Evolutionary conservation across 495 filamentous ascomycete species (phyloP).

Genomic region (Penicillium crystallinum): DNA sequence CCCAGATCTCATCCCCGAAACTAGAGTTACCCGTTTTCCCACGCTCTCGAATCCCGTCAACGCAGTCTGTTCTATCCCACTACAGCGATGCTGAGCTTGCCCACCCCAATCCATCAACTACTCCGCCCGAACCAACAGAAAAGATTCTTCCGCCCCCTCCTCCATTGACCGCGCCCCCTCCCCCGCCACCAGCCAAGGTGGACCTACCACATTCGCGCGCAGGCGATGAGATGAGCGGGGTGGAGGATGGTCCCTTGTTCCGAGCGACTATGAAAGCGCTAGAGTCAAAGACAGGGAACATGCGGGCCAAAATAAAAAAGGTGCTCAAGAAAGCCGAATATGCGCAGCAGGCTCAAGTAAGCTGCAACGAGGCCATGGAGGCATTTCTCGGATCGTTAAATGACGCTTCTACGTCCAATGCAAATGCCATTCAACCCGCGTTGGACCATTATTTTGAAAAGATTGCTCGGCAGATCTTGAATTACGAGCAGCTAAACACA

Average conservation of each 20-base stretch:
- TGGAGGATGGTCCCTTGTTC: slow-evolving; percentile 93
- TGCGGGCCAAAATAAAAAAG: slow-evolving; percentile 91
- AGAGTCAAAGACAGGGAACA: slow-evolving; percentile 94
- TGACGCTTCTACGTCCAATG: slow-evolving; percentile 85
- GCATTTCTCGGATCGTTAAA: slow-evolving; percentile 82
- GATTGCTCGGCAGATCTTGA: slow-evolving; percentile 84
- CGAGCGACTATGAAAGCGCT: slow-evolving; percentile 94
- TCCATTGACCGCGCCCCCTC: slow-evolving; percentile 37
- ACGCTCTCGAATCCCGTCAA: slow-evolving; percentile 73
- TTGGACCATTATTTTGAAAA: slow-evolving; percentile 98
- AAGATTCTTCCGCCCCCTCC: slow-evolving; percentile 42
- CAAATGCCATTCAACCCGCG: slow-evolving; percentile 90
- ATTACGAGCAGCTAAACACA: slow-evolving; percentile 80
- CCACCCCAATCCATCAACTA: slow-evolving; percentile 57
- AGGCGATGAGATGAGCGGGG: slow-evolving; percentile 77
- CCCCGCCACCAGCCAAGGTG: slow-evolving; percentile 62
- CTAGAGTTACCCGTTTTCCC: slow-evolving; percentile 68
- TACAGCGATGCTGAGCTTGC: slow-evolving; percentile 58
- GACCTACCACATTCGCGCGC: slow-evolving; percentile 83
- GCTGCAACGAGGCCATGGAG: slow-evolving; percentile 77
- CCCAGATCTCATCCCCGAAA: slow-evolving; percentile 56
- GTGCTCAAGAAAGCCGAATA: slow-evolving; percentile 87
- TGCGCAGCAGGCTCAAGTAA: slow-evolving; percentile 69
- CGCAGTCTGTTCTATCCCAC: slow-evolving; percentile 74
- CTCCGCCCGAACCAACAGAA: slow-evolving; percentile 48